A percentile compares a stretch with the other conserved stretches of the same genome.
Conservation (phyloP, 2,329 filamentous ascomycete species). For the Dichotomopilus funicola region DNA sequence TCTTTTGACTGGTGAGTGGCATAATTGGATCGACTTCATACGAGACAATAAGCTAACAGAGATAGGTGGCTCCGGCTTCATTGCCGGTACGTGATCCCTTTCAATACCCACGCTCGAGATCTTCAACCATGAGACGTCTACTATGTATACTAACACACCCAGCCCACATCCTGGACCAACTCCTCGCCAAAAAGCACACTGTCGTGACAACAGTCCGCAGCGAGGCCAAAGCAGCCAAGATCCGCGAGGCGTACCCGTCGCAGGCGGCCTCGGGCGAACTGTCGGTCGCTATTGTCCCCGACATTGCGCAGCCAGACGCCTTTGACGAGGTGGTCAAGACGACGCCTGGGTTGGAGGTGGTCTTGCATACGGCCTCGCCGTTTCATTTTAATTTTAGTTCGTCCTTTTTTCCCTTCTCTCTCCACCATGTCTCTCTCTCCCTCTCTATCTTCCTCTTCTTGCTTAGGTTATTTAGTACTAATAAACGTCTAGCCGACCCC, state of each 20-base stretch:
- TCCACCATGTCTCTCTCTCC: not conserved
- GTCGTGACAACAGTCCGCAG: conserved; percentile 52
- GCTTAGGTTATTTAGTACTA: not conserved
- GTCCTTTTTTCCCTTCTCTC: conserved; percentile 13
- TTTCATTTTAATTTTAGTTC: conserved; percentile 48
- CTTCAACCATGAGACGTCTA: too few relatives aligned
- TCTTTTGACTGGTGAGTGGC: conserved; percentile 38
- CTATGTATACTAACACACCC: conserved; percentile 2
- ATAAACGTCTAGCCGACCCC: not conserved
- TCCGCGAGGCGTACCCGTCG: conserved; percentile 43
- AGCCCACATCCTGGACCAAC: conserved; percentile 51
- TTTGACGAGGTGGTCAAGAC: conserved; percentile 57
- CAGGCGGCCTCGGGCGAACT: conserved; percentile 37
- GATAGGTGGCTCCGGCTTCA: conserved; percentile 46
- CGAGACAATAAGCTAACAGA: too few relatives aligned
- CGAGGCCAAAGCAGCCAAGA: conserved; percentile 46
- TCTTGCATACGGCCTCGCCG: conserved; percentile 56
- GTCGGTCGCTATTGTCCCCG: conserved; percentile 58
- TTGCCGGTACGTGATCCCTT: conserved; percentile 35
- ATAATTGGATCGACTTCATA: too few relatives aligned
- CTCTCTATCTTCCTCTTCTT: not conserved
- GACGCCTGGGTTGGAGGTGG: conserved; percentile 45
- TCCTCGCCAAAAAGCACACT: conserved; percentile 43
- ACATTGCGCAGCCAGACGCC: conserved; percentile 66
- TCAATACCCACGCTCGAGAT: not conserved